Base-by-base conservation (phyloP, 1,284 basidiomycete species). In the Sparassis latifolia region DNA sequence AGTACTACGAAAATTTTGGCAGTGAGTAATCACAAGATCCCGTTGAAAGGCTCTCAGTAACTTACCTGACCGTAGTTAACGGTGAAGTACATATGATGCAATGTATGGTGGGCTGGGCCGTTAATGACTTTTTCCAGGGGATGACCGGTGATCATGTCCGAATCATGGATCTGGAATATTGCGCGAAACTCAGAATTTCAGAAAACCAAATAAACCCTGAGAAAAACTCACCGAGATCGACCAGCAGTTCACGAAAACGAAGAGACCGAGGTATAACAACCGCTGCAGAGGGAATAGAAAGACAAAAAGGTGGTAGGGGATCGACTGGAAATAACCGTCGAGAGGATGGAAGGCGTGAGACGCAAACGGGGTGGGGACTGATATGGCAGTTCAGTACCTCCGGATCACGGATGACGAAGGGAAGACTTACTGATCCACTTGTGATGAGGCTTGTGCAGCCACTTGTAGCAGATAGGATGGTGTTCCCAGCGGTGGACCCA, bases 111-210 rank as follows among this genome's bases (percentile, higher is more conserved):
- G 3, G 96, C 92, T 2, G 96, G 97, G 10, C 94, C 93, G 70
- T 99, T 99, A 73, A 99, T 96, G 66, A 93, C 70, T 62, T 78
- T 84, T 69, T 98, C 96, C 2, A 97, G 77, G 5, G 86, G 75
- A 65, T 92, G 88, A n/a, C 89, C 94, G 44, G 90, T 91, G 66
- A 98, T 86, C 94, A 99, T 98, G 74, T 99, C 97, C n/a, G 92
- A 95, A 69, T 99, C 96, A 68, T 99, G 96, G 61, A 99, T 99
- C 89, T 91, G 58, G 27, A 5, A 42, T 9, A 27, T 37, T 6
- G 35, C 35, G 35, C 7, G 35, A 7, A 6, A 6, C 12, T 7
- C 35, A 37, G 35, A 37, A 7, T 6, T 6, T 38, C 35, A 38
- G n/a, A 38, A 38, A 38, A n/a, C 35, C 46, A 45, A 6, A 43